Base-by-base conservation (phyloP, 2,329 filamentous ascomycete genomes). In the Esteya vermicola region DNA sequence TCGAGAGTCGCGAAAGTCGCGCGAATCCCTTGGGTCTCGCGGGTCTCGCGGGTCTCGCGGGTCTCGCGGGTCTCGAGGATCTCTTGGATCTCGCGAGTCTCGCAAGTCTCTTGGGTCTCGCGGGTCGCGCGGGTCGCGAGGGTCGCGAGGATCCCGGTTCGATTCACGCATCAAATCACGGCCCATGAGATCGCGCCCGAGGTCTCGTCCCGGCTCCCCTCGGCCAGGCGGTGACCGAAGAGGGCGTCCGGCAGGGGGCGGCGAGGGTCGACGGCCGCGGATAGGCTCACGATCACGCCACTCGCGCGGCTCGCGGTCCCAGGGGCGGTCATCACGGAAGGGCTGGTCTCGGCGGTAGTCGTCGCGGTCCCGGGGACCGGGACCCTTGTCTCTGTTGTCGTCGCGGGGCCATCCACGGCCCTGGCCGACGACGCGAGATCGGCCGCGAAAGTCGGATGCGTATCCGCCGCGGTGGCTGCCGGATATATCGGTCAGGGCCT, bases 401-500 rank as follows among this genome's bases (percentile, higher is more conserved):
- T 79, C 75, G 38, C 75, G 63, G 64, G 72, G 74, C 65, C 73
- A 76, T 34, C 60, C 65, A 42, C 66, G 55, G n/a, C 68, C 75
- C 50, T 65, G 72, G 44, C 54, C 75, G 52, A 55, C 68, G 49
- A 61, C 75, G 56, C 68, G 72, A 51, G 60, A 75, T 56, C 68
- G 71, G 45, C 66, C 76, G 51, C 67, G 73, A 49, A 77, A 79
- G 39, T 85, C 81, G 20, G 74, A 68, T 3, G 64, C 63, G 52
- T 79, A 83, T 9, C 73, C 75, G 42, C 77, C 70, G 33, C 28
- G 5, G n/a, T 77, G 79, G 23, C 76, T 77, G 47, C 70, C 73
- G n/a, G 75, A 71, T 23, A 73, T 62, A 45, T 89, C 83, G 44
- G 81, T 71, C 42, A 86, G 63, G 4, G 82, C 84, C 57, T 88